Percentiles rank a stretch among this genome's conserved stretches.
phyloP scores from a whole-genome alignment of 2,329 filamentous ascomycete genomes.

The Talaromyces verruculosus region DNA sequence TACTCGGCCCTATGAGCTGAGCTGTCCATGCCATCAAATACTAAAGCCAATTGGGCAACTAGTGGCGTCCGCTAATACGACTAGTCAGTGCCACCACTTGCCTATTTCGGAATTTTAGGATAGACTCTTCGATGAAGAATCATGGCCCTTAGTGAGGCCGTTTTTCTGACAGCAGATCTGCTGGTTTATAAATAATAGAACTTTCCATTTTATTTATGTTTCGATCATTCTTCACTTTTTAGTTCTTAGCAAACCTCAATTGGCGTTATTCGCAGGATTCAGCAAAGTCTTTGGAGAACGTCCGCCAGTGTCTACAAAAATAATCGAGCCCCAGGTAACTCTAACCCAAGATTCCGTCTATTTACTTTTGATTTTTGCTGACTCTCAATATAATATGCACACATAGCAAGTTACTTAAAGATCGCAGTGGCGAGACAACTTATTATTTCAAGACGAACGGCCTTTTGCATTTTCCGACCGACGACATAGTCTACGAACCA shows the following conservation, averaged over 20 bases:
- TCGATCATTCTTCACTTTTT: not conserved
- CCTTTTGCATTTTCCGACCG: not conserved
- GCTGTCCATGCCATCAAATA: not conserved
- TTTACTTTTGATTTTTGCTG: not conserved
- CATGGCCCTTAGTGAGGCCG: not conserved
- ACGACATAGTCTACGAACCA: not conserved
- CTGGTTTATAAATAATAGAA: not conserved
- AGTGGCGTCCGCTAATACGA: not conserved
- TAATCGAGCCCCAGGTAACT: too few species aligned
- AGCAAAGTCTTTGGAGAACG: too few species aligned
- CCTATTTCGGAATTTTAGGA: conserved; percentile 6
- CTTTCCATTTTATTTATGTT: not conserved
- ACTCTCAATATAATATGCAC: not conserved
- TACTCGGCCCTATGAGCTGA: not conserved
- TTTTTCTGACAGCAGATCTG: not conserved
- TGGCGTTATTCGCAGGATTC: not conserved
- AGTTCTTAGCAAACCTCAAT: not conserved
- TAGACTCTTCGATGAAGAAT: not conserved
- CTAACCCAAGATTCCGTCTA: too few species aligned
- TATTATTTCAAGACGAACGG: not conserved
- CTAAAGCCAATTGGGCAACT: not conserved
- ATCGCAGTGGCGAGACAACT: not conserved
- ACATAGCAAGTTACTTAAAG: not conserved
- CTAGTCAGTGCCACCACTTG: conserved; percentile 11
- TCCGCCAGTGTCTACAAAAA: too few species aligned